These are phyloP conservation scores for Trypanosoma lewisi DNA, from an alignment of 208 protist genomes.

Conservation along the genomic window DNA sequence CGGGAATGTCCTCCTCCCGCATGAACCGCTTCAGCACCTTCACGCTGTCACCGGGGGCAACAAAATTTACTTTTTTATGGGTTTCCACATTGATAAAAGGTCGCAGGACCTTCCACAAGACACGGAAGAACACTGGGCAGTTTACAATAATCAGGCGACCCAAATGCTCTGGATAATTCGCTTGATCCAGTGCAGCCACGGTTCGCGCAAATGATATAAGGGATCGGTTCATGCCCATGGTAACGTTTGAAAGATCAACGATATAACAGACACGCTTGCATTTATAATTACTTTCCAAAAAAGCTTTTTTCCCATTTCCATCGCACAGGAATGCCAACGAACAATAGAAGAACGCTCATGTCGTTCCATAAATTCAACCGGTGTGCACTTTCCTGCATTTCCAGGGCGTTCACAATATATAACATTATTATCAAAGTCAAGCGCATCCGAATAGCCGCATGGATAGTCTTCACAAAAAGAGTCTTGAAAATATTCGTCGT, in stretches of 20 bases:
- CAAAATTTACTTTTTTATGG: slow-evolving; percentile 77
- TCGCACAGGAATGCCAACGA: slow-evolving; percentile 58
- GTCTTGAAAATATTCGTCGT: slow-evolving; percentile 77
- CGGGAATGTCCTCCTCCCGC: slow-evolving; percentile 65
- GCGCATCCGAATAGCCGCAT: slow-evolving; percentile 59
- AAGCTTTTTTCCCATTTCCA: slow-evolving; percentile 66
- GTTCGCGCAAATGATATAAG: slow-evolving; percentile 84
- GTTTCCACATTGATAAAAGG: slow-evolving; percentile 82
- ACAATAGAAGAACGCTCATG: slow-evolving; percentile 60
- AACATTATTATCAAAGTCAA: slow-evolving; percentile 73
- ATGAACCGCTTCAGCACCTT: slow-evolving; percentile 58
- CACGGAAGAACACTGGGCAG: slow-evolving; percentile 67
- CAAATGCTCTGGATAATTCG: slow-evolving; percentile 87
- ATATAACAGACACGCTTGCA: slow-evolving; percentile 76
- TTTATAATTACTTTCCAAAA: slow-evolving; percentile 52
- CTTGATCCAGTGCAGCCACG: slow-evolving; percentile 68
- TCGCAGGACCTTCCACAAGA: slow-evolving; percentile 76
- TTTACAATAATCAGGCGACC: slow-evolving; percentile 79
- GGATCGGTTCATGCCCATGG: slow-evolving; percentile 47
- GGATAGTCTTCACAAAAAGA: slow-evolving; percentile 67
- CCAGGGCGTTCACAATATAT: slow-evolving; percentile 84
- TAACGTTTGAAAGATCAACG: slow-evolving; percentile 65
- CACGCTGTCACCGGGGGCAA: slow-evolving; percentile 41
- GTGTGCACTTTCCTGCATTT: slow-evolving; percentile 60
- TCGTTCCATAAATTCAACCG: slow-evolving; percentile 57